Evolutionary conservation across 2,329 filamentous ascomycete genomes (phyloP).

Genomic region (Capronia epimyces): DNA sequence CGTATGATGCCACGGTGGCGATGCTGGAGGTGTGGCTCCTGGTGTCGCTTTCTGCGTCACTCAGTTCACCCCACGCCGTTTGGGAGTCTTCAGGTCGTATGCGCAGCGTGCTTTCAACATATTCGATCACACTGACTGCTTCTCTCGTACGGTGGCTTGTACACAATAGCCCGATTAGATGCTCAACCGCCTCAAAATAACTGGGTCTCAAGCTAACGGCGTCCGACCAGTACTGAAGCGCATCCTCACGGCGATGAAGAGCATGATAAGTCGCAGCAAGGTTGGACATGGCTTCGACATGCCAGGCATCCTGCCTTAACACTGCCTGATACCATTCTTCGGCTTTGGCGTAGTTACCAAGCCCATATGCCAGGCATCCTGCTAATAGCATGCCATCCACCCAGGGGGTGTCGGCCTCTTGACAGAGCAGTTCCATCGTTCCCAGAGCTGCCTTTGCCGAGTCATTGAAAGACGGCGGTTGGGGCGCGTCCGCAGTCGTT

Average conservation of each 20-base stretch:
- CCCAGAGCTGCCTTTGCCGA: constrained; percentile 62
- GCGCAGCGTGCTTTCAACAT: constrained; percentile 69
- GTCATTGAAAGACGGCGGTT: constrained; percentile 15
- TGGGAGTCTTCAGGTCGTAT: constrained; percentile 46
- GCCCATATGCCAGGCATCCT: constrained; percentile 84
- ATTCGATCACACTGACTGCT: constrained; percentile 80
- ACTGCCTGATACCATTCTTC: constrained; percentile 52
- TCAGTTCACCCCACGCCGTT: constrained; percentile 49
- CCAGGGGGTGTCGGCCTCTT: constrained; percentile 81
- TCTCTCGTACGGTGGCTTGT: constrained; percentile 73
- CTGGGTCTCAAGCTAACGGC: constrained; percentile 78
- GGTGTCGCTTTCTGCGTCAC: constrained; percentile 56
- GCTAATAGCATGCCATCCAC: constrained; percentile 86
- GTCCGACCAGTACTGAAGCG: constrained; percentile 75
- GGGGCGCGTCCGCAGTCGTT: background rate
- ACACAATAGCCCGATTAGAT: constrained; percentile 83
- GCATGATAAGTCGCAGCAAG: constrained; percentile 84
- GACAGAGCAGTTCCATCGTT: constrained; percentile 67
- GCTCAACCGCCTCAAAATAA: constrained; percentile 92
- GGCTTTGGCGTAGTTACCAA: constrained; percentile 72
- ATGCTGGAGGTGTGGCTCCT: constrained; percentile 50
- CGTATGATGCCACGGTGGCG: constrained; percentile 50
- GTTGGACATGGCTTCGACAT: constrained; percentile 91
- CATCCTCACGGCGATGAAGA: constrained; percentile 73
- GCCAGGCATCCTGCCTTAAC: constrained; percentile 54